Conservation (phyloP, 768 basidiomycete species). For the Vararia minispora region DNA sequence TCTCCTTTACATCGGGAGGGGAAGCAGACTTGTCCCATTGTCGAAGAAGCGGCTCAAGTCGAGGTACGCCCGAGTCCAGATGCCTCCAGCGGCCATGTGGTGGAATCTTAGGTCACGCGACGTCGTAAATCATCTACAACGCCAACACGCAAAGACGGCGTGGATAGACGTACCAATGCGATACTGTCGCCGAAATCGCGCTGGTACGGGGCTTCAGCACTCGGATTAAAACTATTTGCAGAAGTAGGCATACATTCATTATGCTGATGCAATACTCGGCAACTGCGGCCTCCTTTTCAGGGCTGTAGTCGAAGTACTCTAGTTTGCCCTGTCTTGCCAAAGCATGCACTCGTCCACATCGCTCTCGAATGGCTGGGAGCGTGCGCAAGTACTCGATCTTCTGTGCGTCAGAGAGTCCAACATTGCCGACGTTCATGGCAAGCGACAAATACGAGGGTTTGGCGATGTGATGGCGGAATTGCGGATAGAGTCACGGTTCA, state of each 20-base stretch:
- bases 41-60: constrained; percentile 48
- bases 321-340: constrained; percentile 68
- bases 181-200: constrained; percentile 73
- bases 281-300: constrained; percentile 59
- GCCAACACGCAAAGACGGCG: neutral
- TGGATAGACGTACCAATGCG: constrained; percentile 33
- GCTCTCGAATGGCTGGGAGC: constrained; percentile 80
- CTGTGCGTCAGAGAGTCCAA: constrained; percentile 16
- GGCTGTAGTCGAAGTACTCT: constrained; percentile 79
- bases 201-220: constrained; percentile 24
- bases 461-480: too few relatives aligned
- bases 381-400: constrained; percentile 69
- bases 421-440: constrained; percentile 9
- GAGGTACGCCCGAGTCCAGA: constrained; percentile 57
- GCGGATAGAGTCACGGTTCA: too few relatives aligned
- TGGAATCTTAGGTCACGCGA: constrained; percentile 43
- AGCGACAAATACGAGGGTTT: too few relatives aligned
- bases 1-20: constrained; percentile 41
- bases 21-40: constrained; percentile 38
- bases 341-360: constrained; percentile 67
- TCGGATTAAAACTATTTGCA: neutral
- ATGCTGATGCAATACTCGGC: constrained; percentile 65
- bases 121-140: neutral
- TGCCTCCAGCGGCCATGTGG: constrained; percentile 90
- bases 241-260: constrained; percentile 50